Percentiles rank a stretch among this genome's conserved stretches.
These are phyloP conservation scores for Debaryomyces fabryi DNA, from an alignment of 1,139 yeast genomes.

Conservation along the genomic window DNA sequence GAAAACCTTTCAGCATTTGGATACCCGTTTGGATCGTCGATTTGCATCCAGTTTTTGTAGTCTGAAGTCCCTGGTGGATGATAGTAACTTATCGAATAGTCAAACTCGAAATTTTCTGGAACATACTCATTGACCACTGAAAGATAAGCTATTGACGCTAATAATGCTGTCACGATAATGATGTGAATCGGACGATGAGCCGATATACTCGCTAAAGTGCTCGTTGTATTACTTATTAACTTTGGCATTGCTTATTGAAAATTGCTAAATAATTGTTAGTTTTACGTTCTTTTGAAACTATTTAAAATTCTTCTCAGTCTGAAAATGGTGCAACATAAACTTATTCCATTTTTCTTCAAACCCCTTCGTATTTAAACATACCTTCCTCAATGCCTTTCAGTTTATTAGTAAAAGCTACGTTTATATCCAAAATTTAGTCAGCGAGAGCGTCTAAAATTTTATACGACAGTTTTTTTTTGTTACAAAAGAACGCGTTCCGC, in stretches of 20 bases:
- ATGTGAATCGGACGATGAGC: constrained; percentile 91
- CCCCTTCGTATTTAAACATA: constrained; percentile 1
- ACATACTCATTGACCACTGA: constrained; percentile 81
- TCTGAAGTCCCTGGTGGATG: constrained; percentile 46
- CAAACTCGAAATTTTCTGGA: constrained; percentile 36
- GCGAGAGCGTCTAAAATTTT: constrained; percentile 12
- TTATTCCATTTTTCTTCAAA: background rate
- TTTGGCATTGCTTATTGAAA: constrained; percentile 25
- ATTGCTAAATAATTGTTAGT: constrained; percentile 10
- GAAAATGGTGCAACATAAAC: background rate
- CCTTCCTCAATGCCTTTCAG: constrained; percentile 4
- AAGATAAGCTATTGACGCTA: constrained; percentile 82
- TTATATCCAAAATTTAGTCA: constrained; percentile 1
- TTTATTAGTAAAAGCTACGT: constrained; percentile 3
- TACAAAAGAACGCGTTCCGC: background rate
- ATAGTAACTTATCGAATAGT: constrained; percentile 28
- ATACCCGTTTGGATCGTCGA: constrained; percentile 35
- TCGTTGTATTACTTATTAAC: constrained; percentile 34
- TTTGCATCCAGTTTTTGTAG: constrained; percentile 47
- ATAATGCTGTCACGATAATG: constrained; percentile 68
- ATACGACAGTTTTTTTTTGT: constrained; percentile 10
- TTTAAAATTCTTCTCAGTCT: background rate
- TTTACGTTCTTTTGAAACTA: background rate
- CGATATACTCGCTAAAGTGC: constrained; percentile 60
- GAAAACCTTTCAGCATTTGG: constrained; percentile 49